Conservation (phyloP, 441 rosid genomes). For the Populus trichocarpa region DNA sequence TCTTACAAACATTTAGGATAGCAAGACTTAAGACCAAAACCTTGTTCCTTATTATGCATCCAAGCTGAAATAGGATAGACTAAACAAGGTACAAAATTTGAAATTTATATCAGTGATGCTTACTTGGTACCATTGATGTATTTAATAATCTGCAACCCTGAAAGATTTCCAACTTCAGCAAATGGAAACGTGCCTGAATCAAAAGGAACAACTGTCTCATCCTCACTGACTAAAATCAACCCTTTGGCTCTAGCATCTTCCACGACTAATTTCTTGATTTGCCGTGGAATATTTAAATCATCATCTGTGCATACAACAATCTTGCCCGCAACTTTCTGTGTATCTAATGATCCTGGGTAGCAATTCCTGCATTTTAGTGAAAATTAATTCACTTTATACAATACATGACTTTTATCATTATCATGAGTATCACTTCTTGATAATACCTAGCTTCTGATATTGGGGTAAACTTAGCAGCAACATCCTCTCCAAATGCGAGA, state of each 20-base stretch:
- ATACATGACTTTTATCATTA: background rate
- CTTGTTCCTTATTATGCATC: background rate
- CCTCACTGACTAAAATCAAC: constrained; percentile 48
- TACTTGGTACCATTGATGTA: constrained; percentile 61
- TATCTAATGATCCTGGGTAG: constrained; percentile 64
- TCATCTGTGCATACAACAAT: constrained; percentile 53
- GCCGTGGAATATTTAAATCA: constrained; percentile 30
- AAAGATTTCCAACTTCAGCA: constrained; percentile 42
- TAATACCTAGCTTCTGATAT: constrained; percentile 56
- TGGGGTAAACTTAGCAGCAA: constrained; percentile 50
- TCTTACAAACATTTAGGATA: background rate
- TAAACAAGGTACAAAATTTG: background rate
- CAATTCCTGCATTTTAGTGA: constrained; percentile 44
- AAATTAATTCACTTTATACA: background rate
- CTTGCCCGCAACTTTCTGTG: constrained; percentile 51
- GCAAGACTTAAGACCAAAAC: background rate
- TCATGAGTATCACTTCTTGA: background rate
- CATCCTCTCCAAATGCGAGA: constrained; percentile 51
- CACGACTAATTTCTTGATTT: constrained; percentile 49
- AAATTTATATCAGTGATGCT: constrained; percentile 13
- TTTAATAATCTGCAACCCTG: constrained; percentile 47
- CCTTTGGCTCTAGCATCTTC: constrained; percentile 70
- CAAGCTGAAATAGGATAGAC: background rate
- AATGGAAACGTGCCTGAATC: constrained; percentile 63
- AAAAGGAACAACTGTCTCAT: constrained; percentile 39